A percentile compares a stretch with the other conserved stretches of the same genome.
phyloP scores from a whole-genome alignment of 176 grass and related monocot species.

The Thinopyrum elongatum region DNA sequence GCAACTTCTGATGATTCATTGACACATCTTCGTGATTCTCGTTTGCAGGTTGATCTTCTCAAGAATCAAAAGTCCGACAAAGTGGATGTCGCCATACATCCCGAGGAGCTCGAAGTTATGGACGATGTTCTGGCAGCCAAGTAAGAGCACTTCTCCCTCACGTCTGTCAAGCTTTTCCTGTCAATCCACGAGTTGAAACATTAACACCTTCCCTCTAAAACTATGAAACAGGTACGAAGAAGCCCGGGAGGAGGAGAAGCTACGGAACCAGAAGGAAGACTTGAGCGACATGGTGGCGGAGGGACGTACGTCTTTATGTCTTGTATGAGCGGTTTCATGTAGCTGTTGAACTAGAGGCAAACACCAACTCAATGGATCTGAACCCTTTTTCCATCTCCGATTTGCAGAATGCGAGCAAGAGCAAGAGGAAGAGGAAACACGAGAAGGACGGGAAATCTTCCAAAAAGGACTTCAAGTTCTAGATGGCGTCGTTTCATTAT shows the following conservation, averaged over 20 bases:
- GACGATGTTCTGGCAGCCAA: slow-evolving; percentile 98
- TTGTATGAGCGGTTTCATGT: background rate
- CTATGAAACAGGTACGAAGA: slow-evolving; percentile 63
- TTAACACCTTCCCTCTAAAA: background rate
- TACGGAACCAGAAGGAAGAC: slow-evolving; percentile 92
- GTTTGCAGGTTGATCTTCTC: slow-evolving; percentile 82
- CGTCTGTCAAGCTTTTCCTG: background rate
- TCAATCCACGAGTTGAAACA: background rate
- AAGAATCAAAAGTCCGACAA: slow-evolving; percentile 94
- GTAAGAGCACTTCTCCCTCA: slow-evolving; percentile 31
- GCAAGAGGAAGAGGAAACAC: slow-evolving; percentile 83
- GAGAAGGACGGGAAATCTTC: slow-evolving; percentile 49
- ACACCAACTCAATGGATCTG: slow-evolving; percentile 36
- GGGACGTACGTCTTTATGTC: too few relatives aligned
- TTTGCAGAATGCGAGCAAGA: slow-evolving; percentile 65
- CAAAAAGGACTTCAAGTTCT: slow-evolving; percentile 98
- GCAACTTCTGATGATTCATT: background rate
- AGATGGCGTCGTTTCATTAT: background rate
- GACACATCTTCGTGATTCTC: background rate
- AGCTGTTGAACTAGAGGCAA: background rate
- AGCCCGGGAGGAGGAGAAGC: slow-evolving; percentile 85
- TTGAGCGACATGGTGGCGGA: slow-evolving; percentile 99
- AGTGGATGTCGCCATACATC: slow-evolving; percentile 97
- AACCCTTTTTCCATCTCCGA: background rate
- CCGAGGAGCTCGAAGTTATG: slow-evolving; percentile 95